Base-by-base conservation (phyloP, 2,329 filamentous ascomycete species). In the Aspergillus fumigatus region DNA sequence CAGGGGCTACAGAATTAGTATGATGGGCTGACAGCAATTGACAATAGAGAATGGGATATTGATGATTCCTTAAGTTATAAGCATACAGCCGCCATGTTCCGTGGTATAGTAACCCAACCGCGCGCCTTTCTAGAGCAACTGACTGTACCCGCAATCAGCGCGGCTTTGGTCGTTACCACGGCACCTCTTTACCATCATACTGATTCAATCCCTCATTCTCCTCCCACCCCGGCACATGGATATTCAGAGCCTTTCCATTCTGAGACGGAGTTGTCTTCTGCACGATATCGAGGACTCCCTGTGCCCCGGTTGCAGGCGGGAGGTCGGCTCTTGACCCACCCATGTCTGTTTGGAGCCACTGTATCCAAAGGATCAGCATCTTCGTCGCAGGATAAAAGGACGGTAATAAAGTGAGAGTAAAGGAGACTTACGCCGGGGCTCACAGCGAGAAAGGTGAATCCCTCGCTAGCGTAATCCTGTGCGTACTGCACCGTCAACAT, bases 231-330 rank as follows among this genome's bases (percentile, higher is more conserved):
- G 70, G 62, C 4, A 77, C 70, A 54, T 67, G 64, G 23, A 79
- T 73, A 48, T 77, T 76, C 14, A 73, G 26, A 47, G 83, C 86
- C 59, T 77, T 83, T 11, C 79, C 79, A 59, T 72, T 78, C 29
- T 74, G 71, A 52, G 73, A 69, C 3, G 73, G 70, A 0, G 68
- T 75, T 8, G 71, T 62, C 25, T 53, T 66, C 17, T 78, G 61
- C 1, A 87, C 69, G 57, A 84, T 82, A 1, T 73, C 69, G 40
- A 75, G 60, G 4, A 75, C 66, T 0, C 69, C 71, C 6, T 71
- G 65, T 0, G 73, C 73, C 4, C 79, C 77, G 1, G 67, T 63
- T 21, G 75, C 71, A 2, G 75, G 68, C 0, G 71, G 64, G 2
- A 81, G 64, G 60, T 81, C 77, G 4, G 79, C 79, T 7, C 63